Base-by-base conservation (phyloP, 2,329 filamentous ascomycete genomes). In the Cladosporium sp. region DNA sequence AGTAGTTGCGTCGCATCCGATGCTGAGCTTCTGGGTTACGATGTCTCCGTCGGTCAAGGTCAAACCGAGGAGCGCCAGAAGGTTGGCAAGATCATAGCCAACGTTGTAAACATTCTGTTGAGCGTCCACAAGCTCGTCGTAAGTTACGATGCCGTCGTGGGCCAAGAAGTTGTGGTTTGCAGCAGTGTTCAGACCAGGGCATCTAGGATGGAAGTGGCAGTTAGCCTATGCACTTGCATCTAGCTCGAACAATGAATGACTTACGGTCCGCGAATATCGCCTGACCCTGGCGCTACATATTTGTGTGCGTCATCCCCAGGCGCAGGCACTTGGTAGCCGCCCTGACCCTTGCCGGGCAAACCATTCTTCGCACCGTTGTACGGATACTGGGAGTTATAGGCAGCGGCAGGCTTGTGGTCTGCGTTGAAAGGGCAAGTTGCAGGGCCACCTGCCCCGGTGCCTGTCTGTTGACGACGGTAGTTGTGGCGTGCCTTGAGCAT, bases 61-160 rank as follows among this genome's bases (percentile, higher is more conserved):
- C 5, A 75, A 63, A 49, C 70, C 71, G 7, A 73, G 65, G 7
- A 66, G 59, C 3, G 72, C 71, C 9, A 74, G 66, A 10, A 72
- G 58, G 28, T 64, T 62, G 8, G 72, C 68, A 19, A 74, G 63
- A 54, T 73, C 71, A 46, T 70, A 73, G 44, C 65, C 70, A 18
- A 74, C 68, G 35, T 74, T 74, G 63, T 73, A 75, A 22, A 74
- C 53, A 45, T 75, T 74, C 58, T 74, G 72, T 43, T 73, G 70
- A 32, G 71, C 71, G 55, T 73, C 70, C 43, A 75, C 70, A n/a
- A 74, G 66, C 58, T 75, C 72, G 41, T 63, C 66, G 63, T 68
- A 72, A 28, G 64, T 74, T 10, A 65, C 66, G 41, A 75, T 67
- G 33, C 72, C 73, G 48, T 74, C 72, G 42, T 67, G 69, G 22